A percentile compares a stretch with the other conserved stretches of the same genome.
These are phyloP conservation scores for Aspergillus latus DNA, from an alignment of 2,329 filamentous ascomycete species.

Conservation along the genomic window DNA sequence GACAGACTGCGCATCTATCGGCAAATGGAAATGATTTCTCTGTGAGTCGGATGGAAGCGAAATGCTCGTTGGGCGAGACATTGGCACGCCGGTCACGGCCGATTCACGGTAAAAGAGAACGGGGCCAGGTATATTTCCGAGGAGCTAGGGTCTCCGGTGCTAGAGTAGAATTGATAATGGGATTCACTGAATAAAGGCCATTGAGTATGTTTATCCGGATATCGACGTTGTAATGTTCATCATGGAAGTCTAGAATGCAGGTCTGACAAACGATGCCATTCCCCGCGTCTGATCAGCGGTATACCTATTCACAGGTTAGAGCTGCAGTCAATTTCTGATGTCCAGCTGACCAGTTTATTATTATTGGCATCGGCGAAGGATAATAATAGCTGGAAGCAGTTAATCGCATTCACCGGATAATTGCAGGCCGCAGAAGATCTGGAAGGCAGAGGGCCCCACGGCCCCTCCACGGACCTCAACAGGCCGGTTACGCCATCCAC, in stretches of 20 bases:
- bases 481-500: conserved; percentile 25
- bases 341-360: conserved; percentile 9
- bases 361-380: neutral
- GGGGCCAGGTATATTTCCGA: conserved; percentile 10
- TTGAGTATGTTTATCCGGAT: neutral
- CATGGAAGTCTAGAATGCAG: conserved; percentile 11
- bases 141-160: neutral
- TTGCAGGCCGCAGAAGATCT: conserved; percentile 1
- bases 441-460: conserved; percentile 14
- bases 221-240: neutral
- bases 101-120: neutral
- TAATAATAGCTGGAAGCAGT: neutral
- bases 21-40: neutral
- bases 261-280: conserved; percentile 11
- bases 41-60: neutral
- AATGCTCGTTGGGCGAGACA: neutral
- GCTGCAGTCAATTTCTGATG: conserved; percentile 3
- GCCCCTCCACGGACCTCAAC: conserved; percentile 26
- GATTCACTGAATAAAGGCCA: neutral
- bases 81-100: neutral
- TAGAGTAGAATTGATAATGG: conserved; percentile 10
- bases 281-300: neutral
- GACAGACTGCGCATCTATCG: neutral
- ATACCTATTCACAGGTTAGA: neutral
- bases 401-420: conserved; percentile 3